These are phyloP conservation scores for Golubevia pallescens DNA, from an alignment of 1,284 basidiomycete genomes.

Conservation along the genomic window DNA sequence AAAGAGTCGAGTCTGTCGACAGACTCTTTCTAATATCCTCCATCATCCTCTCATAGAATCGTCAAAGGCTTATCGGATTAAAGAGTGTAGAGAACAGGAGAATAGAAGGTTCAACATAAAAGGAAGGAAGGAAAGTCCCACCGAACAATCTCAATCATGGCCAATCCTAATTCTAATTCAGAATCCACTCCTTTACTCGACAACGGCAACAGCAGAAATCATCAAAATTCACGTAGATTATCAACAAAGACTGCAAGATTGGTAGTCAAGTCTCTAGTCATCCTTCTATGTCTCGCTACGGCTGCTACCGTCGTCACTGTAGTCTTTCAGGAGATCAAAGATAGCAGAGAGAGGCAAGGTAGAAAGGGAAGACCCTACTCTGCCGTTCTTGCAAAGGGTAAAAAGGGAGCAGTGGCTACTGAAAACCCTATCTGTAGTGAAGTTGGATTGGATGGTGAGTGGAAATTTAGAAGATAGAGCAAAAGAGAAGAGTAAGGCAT, in stretches of 20 bases:
- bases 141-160: no score
- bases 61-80: no score
- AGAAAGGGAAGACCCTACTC: conserved; percentile 27
- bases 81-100: no score
- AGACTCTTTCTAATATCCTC: no score
- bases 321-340: conserved; percentile 24
- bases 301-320: conserved; percentile 23
- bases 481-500: no score
- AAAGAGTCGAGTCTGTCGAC: no score
- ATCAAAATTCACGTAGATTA: conserved; percentile 7
- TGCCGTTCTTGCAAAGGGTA: conserved; percentile 25
- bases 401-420: conserved; percentile 36
- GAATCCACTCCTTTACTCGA: neutral
- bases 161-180: neutral
- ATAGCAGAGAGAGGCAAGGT: conserved; percentile 16
- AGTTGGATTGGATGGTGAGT: conserved; percentile 30
- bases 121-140: no score
- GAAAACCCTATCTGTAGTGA: conserved; percentile 33
- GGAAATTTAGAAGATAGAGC: neutral
- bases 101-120: no score
- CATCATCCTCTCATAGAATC: no score
- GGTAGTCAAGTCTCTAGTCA: conserved; percentile 11
- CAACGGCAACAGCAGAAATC: conserved; percentile 12
- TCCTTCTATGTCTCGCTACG: conserved; percentile 25
- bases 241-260: neutral